phyloP scores from a whole-genome alignment of 2,329 filamentous ascomycete genomes.

The Ophiocordyceps robertsii region DNA sequence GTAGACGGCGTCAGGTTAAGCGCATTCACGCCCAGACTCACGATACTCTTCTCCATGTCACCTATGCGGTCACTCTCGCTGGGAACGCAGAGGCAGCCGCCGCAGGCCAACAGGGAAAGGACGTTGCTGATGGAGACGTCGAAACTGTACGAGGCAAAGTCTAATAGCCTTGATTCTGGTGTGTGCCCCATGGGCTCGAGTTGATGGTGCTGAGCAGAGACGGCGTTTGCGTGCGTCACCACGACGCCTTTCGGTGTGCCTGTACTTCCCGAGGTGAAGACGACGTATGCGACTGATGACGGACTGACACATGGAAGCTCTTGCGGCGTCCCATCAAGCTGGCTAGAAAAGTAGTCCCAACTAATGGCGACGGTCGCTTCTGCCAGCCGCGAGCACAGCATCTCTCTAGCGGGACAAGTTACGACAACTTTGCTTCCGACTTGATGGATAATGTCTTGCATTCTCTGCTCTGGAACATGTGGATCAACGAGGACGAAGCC shows the following conservation, averaged over 20 bases:
- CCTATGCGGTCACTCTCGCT: slow-evolving; percentile 2
- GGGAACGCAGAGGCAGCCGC: slow-evolving; percentile 9
- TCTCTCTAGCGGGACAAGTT: not conserved
- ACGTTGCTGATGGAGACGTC: slow-evolving; percentile 8
- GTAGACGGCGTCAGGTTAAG: slow-evolving; percentile 7
- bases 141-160: slow-evolving; percentile 11
- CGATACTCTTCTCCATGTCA: slow-evolving; percentile 3
- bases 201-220: slow-evolving; percentile 6
- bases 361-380: not conserved
- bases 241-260: slow-evolving; percentile 11
- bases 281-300: slow-evolving; percentile 5
- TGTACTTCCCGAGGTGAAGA: slow-evolving; percentile 9
- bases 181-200: slow-evolving; percentile 4
- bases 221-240: slow-evolving; percentile 6
- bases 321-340: not conserved
- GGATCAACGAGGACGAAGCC: slow-evolving; percentile 13
- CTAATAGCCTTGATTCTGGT: slow-evolving; percentile 6
- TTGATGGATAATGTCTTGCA: slow-evolving; percentile 1
- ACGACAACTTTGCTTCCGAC: not conserved
- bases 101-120: slow-evolving; percentile 6
- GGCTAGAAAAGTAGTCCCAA: too few species aligned
- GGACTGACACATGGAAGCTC: slow-evolving; percentile 1
- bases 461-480: slow-evolving; percentile 1
- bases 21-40: slow-evolving; percentile 1
- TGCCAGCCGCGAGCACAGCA: not conserved